Evolutionary conservation across 257 asterid genomes (phyloP).

Genomic region (Solanum rostratum): DNA sequence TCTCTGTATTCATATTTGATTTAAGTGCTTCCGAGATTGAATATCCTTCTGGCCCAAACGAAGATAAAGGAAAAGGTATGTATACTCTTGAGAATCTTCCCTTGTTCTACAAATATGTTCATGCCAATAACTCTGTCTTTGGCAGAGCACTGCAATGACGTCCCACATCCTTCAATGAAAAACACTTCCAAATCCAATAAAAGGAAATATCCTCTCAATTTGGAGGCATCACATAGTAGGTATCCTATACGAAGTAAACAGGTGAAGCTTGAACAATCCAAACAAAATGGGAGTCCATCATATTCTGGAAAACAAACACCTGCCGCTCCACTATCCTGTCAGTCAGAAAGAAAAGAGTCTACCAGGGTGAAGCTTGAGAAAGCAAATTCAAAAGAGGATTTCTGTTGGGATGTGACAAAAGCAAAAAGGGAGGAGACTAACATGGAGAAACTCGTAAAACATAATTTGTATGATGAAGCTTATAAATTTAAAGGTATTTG

Average conservation of each 20-base stretch:
- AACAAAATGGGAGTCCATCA: background rate
- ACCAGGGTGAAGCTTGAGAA: background rate
- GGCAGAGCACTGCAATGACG: background rate
- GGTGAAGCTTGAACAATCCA: background rate
- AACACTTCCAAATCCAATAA: background rate
- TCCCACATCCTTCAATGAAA: background rate
- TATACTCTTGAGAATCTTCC: too few species aligned
- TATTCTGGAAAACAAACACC: background rate
- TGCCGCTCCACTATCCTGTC: background rate
- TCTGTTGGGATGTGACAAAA: background rate
- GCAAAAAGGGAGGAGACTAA: background rate
- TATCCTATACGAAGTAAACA: background rate
- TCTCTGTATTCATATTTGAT: background rate
- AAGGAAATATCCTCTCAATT: background rate
- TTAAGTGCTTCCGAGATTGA: background rate
- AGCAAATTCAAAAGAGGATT: background rate
- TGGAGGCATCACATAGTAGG: background rate
- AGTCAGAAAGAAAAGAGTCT: background rate
- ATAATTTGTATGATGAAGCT: background rate
- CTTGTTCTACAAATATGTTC: background rate
- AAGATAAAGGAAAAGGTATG: background rate
- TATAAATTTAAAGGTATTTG: background rate
- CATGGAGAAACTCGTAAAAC: background rate
- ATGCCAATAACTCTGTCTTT: background rate
- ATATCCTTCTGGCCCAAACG: background rate